A percentile compares a stretch with the other conserved stretches of the same genome.
phyloP scores from a whole-genome alignment of 495 filamentous ascomycete genomes.

The Astrothelium subdiscretum region DNA sequence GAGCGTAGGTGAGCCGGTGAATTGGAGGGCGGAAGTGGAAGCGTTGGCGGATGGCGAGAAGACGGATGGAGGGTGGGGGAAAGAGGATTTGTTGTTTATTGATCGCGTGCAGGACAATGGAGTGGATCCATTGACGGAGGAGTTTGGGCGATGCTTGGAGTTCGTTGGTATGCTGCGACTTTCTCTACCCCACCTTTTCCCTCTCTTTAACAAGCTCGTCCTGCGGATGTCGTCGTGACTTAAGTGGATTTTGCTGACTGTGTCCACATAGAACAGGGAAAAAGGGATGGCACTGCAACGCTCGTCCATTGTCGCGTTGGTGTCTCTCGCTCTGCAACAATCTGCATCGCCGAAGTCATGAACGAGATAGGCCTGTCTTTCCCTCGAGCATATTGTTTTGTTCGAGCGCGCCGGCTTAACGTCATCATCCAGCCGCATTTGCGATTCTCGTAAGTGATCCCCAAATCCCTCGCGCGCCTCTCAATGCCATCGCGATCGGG shows the following conservation, averaged over 20 bases:
- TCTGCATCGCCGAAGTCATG: conserved; percentile 99
- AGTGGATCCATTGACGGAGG: conserved; percentile 78
- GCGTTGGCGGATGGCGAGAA: conserved; percentile 38
- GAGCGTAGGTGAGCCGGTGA: conserved; percentile 83
- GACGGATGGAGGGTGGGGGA: conserved; percentile 39
- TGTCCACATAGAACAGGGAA: conserved; percentile 70
- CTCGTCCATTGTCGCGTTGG: conserved; percentile 95
- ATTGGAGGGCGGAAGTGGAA: conserved; percentile 50
- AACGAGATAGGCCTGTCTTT: conserved; percentile 65
- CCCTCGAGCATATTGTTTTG: conserved; percentile 90
- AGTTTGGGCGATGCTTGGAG: conserved; percentile 75
- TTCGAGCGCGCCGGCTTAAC: conserved; percentile 76
- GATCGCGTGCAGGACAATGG: conserved; percentile 91
- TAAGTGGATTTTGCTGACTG: no score
- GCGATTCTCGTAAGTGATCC: conserved; percentile 47
- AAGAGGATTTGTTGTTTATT: conserved; percentile 65
- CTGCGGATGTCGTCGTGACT: background rate
- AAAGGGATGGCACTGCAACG: conserved; percentile 64
- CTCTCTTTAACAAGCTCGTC: background rate
- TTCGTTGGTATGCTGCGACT: conserved; percentile 65
- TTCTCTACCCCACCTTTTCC: background rate
- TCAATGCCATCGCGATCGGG: no score
- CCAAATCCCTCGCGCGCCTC: background rate
- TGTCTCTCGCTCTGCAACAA: conserved; percentile 87
- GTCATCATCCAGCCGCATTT: conserved; percentile 64